Evolutionary conservation across 768 basidiomycete species (phyloP).

Genomic region (Exidia glandulosa): DNA sequence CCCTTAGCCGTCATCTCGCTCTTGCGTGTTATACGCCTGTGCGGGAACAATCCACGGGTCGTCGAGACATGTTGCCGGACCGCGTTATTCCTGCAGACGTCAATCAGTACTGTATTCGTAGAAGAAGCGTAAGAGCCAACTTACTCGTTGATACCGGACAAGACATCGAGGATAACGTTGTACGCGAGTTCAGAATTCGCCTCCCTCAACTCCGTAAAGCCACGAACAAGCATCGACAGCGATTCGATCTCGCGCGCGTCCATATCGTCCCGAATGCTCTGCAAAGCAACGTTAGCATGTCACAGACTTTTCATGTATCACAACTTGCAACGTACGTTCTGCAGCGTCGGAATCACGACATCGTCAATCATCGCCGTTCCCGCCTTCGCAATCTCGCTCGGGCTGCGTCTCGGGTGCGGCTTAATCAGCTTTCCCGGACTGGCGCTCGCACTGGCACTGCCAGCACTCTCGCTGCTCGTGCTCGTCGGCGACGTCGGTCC

Average conservation of each 20-base stretch:
- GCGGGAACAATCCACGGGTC: constrained; percentile 68
- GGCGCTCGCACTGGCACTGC: no score
- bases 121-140: constrained; percentile 19
- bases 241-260: constrained; percentile 83
- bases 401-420: constrained; percentile 31
- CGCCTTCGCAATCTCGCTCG: constrained; percentile 51
- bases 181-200: constrained; percentile 81
- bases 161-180: constrained; percentile 76
- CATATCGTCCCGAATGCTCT: constrained; percentile 42
- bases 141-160: constrained; percentile 86
- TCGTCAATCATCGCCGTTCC: constrained; percentile 68
- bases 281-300: neutral
- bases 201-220: constrained; percentile 77
- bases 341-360: constrained; percentile 69
- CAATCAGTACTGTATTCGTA: constrained; percentile 1
- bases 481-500: constrained; percentile 31
- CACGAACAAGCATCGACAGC: constrained; percentile 78
- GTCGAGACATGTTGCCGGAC: constrained; percentile 77
- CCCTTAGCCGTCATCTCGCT: constrained; percentile 82
- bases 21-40: constrained; percentile 64
- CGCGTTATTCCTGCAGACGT: constrained; percentile 49
- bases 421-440: constrained; percentile 3
- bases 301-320: neutral
- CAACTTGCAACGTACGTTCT: constrained; percentile 43
- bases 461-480: no score